Base-by-base conservation (phyloP, 2,329 filamentous ascomycete genomes). In the Cytospora piceicola region DNA sequence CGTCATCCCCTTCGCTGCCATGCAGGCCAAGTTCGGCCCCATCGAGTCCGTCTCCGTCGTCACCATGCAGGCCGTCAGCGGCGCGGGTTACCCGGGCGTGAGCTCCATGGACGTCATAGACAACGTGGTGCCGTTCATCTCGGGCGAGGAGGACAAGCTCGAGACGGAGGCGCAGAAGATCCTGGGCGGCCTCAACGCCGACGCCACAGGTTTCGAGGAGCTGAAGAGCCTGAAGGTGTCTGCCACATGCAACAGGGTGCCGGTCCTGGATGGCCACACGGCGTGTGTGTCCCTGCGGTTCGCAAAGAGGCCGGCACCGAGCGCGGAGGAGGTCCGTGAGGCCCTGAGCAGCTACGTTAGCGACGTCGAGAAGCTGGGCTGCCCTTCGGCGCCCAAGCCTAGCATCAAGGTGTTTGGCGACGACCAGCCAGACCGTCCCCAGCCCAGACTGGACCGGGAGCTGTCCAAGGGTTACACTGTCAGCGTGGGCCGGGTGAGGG, bases 161-260 rank as follows among this genome's bases (percentile, higher is more conserved):
- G 92, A 97, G 82, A 91, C 90, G 3, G 95, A 98, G 79, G 94
- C 95, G 2, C 90, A 92, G 73, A 98, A 98, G 86, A 98, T 98
- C 72, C 85, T 98, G 3, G 94, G 95, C 61, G 77, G 77, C 39
- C 81, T 97, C 72, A 92, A 92, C 73, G 78, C 79, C 51, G 88
- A 90, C 22, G 83, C 85, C 22, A 93, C 90, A 7, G 90, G 88
- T 15, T 93, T 97, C 71, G 81, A 88, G 61, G 89, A 95, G 75
- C 92, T 96, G 78, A 79, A 82, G 17, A 82, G 83, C 55, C 86
- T 98, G 67, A 87, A 87, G 70, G 89, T 98, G 64, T 93, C 90
- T 5, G 94, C 93, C 14, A 89, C 94, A 3, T 98, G 95, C 81
- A 98, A 95, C 75, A 89, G 95, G 68, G 95, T 98, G 3, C 87